Base-by-base conservation (phyloP, 2,329 filamentous ascomycete species). In the Monascus ruber region DNA sequence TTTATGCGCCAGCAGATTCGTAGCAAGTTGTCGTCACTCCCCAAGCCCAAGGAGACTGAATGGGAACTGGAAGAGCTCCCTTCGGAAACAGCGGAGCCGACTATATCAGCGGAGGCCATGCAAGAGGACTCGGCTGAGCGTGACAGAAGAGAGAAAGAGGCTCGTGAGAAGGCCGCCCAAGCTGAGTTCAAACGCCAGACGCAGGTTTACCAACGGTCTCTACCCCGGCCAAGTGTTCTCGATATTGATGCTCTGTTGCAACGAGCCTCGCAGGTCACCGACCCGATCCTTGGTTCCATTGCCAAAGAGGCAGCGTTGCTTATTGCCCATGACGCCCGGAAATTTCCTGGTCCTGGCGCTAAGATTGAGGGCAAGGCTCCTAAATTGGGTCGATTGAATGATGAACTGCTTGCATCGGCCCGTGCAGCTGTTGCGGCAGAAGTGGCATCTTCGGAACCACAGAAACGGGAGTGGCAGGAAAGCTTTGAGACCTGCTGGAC, bases 11-110 rank as follows among this genome's bases (percentile, higher is more conserved):
- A 77, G 43, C 77, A 81, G 46, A 68, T 98, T 72, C 64, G 60
- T 42, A 59, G 59, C 43, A 67, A 64, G 44, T 55, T 98, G n/a
- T 76, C 85, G 4, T 79, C 85, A 24, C 71, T 98, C 10, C 91
- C 91, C 1, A 93, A 85, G 55, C 91, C 91, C 0, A 95, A 94
- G 55, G 86, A 94, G 55, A 83, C 79, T 0, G 88, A 95, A 48
- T 96, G 85, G 82, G 91, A 96, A 50, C 77, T 96, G 34, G 89
- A 95, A 49, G 64, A 67, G 57, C 67, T 94, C 28, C 89, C 89
- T 0, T 86, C 93, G 32, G 87, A 94, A 47, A 73, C 83, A 46
- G 69, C 75, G 44, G 85, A 91, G 49, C 54, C 66, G 3, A 61
- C 59, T 11, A 54, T 57, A 2, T 59, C 60, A 2, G 67, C 72